These are phyloP conservation scores for Phenoliferia sp. DNA, from an alignment of 1,284 basidiomycete genomes.

Conservation along the genomic window DNA sequence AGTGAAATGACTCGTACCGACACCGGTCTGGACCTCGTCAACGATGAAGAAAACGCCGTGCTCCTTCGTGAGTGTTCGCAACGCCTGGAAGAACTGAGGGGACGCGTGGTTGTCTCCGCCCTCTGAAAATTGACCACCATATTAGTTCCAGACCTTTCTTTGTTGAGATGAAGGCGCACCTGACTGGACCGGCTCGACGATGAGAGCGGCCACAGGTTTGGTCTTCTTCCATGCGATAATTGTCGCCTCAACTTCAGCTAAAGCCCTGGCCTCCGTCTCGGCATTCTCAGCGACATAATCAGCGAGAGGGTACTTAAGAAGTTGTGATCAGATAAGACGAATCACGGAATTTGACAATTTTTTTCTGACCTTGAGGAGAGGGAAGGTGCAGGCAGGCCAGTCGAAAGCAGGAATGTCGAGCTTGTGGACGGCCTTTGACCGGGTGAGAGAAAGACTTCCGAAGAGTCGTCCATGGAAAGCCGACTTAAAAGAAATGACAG, in stretches of 20 bases:
- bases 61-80: constrained; percentile 48
- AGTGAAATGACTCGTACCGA: constrained; percentile 26
- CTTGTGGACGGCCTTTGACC: constrained; percentile 49
- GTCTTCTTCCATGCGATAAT: constrained; percentile 43
- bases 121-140: constrained; percentile 16
- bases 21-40: constrained; percentile 51
- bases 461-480: constrained; percentile 52
- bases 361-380: too few species aligned
- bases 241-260: constrained; percentile 43
- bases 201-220: constrained; percentile 50
- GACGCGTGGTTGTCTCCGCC: constrained; percentile 55
- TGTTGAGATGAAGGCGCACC: constrained; percentile 36
- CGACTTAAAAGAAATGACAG: constrained; percentile 51
- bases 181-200: constrained; percentile 54
- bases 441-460: constrained; percentile 50
- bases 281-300: constrained; percentile 46
- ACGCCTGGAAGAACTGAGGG: constrained; percentile 49
- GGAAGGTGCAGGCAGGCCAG: constrained; percentile 53
- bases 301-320: constrained; percentile 52
- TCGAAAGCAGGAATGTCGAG: constrained; percentile 55
- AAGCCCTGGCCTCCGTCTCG: constrained; percentile 41
- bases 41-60: constrained; percentile 53
- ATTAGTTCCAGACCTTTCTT: background rate
- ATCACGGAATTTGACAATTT: too few species aligned
- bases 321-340: too few species aligned